These are phyloP conservation scores for Rhynchospora breviuscula DNA, from an alignment of 176 grass and related monocot species.

Conservation along the genomic window DNA sequence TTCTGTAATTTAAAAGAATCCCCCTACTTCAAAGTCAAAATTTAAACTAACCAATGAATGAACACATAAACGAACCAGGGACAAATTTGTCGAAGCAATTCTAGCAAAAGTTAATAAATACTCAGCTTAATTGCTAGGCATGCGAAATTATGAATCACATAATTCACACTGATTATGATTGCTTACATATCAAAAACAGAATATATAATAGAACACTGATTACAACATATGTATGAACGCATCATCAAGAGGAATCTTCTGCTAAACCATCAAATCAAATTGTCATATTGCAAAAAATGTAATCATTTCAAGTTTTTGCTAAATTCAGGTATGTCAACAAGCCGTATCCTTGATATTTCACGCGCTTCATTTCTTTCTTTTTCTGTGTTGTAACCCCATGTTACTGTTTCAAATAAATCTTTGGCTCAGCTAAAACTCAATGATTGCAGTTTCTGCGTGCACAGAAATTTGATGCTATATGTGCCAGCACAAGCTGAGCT, in stretches of 20 bases:
- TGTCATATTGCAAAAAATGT: not conserved
- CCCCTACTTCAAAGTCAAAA: not conserved
- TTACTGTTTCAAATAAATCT: slow-evolving; percentile 36
- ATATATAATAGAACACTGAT: too few species aligned
- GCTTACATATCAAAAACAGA: not conserved
- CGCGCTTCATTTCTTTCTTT: slow-evolving; percentile 61
- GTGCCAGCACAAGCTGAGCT: not conserved
- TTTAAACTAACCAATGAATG: not conserved
- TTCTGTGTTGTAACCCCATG: slow-evolving; percentile 86
- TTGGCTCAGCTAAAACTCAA: not conserved
- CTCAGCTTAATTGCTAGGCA: not conserved
- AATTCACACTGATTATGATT: not conserved
- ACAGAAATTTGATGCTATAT: not conserved
- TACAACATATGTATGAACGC: not conserved
- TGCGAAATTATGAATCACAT: not conserved
- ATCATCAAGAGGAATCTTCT: not conserved
- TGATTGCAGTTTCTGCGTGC: not conserved
- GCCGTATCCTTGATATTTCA: slow-evolving; percentile 48
- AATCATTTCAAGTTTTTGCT: slow-evolving; percentile 66
- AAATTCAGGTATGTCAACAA: slow-evolving; percentile 67
- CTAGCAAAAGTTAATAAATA: not conserved
- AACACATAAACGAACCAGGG: not conserved
- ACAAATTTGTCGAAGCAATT: not conserved
- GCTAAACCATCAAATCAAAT: not conserved
- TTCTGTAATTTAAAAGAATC: not conserved